A percentile compares a stretch with the other conserved stretches of the same genome.
These are phyloP conservation scores for Cryptosporidium ryanae DNA, from an alignment of 169 alveolate genomes.

Conservation along the genomic window DNA sequence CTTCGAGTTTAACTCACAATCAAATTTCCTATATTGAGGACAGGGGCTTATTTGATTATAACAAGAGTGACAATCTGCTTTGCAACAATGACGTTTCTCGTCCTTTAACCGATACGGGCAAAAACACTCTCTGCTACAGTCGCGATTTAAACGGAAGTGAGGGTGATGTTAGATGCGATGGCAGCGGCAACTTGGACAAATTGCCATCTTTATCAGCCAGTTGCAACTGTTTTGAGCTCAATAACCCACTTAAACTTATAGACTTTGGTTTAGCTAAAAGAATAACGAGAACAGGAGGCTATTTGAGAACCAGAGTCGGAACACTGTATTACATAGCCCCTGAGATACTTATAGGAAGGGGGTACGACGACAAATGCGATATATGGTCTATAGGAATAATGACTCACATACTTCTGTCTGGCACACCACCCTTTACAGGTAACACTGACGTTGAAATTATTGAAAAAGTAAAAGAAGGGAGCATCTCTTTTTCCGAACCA, in stretches of 20 bases:
- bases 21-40: neutral
- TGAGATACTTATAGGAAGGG: slow-evolving; percentile 89
- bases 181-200: neutral
- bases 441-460: slow-evolving; percentile 53
- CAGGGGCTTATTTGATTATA: neutral
- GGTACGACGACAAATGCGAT: slow-evolving; percentile 92
- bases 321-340: slow-evolving; percentile 94
- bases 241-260: slow-evolving; percentile 78
- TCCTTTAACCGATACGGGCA: no score
- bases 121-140: no score
- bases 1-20: slow-evolving; percentile 21
- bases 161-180: neutral
- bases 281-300: slow-evolving; percentile 78
- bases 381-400: slow-evolving; percentile 94
- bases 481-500: slow-evolving; percentile 35
- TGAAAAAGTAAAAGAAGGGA: slow-evolving; percentile 55
- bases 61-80: neutral
- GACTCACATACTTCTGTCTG: slow-evolving; percentile 90
- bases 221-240: slow-evolving; percentile 55
- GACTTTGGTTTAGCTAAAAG: slow-evolving; percentile 82
- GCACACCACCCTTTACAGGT: slow-evolving; percentile 86
- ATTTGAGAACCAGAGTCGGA: slow-evolving; percentile 83
- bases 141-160: no score
- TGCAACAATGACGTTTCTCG: neutral
- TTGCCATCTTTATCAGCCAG: no score